A percentile compares a stretch with the other conserved stretches of the same genome.
These are phyloP conservation scores for Phoma herbarum DNA, from an alignment of 2,329 filamentous ascomycete genomes.

Conservation along the genomic window DNA sequence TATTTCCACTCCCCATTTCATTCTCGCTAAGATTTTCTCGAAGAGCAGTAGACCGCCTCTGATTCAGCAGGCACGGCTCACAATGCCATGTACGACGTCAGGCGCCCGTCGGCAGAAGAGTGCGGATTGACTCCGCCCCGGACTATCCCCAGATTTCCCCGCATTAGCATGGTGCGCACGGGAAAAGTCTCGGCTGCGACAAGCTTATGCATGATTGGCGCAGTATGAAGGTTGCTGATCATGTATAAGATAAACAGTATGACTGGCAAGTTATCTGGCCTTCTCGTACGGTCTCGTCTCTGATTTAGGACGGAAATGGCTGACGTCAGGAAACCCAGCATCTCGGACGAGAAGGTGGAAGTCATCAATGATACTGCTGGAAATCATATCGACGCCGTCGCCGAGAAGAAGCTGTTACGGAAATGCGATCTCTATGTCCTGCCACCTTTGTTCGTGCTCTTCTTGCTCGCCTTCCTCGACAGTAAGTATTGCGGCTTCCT, in stretches of 20 bases:
- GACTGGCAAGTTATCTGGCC: background rate
- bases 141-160: slow-evolving; percentile 13
- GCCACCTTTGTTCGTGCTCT: slow-evolving; percentile 58
- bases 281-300: background rate
- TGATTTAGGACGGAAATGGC: slow-evolving; percentile 23
- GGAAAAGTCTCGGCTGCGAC: slow-evolving; percentile 1
- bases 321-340: slow-evolving; percentile 10
- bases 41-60: background rate
- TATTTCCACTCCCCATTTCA: background rate
- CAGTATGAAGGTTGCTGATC: background rate
- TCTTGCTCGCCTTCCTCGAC: slow-evolving; percentile 45
- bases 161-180: slow-evolving; percentile 17
- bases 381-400: slow-evolving; percentile 43
- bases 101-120: background rate
- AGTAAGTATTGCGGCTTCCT: slow-evolving; percentile 30
- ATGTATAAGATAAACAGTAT: background rate
- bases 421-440: slow-evolving; percentile 61
- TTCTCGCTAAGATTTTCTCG: slow-evolving; percentile 6
- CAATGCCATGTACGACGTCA: slow-evolving; percentile 2
- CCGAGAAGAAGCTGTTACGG: slow-evolving; percentile 57
- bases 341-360: slow-evolving; percentile 35
- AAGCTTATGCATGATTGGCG: slow-evolving; percentile 10
- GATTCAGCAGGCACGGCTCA: background rate
- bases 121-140: slow-evolving; percentile 14
- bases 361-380: slow-evolving; percentile 38